These are phyloP conservation scores for Metarhizium humberi DNA, from an alignment of 2,329 filamentous ascomycete genomes.

Conservation along the genomic window DNA sequence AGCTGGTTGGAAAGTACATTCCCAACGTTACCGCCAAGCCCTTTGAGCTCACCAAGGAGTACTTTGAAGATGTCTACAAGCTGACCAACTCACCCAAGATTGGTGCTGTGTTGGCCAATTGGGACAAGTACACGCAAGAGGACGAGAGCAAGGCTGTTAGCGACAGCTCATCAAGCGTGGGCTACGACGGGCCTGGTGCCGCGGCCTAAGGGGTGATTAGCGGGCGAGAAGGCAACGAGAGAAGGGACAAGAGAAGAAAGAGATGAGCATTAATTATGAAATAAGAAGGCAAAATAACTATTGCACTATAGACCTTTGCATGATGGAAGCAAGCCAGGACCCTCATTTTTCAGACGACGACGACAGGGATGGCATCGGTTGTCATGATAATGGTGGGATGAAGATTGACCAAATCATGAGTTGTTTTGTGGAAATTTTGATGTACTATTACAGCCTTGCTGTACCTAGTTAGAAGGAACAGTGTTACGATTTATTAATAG, in stretches of 20 bases:
- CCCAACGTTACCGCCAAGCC: constrained; percentile 96
- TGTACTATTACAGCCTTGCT: not conserved
- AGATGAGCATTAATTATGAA: not conserved
- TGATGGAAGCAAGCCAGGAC: not conserved
- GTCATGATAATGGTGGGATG: constrained; percentile 3
- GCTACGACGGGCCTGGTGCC: constrained; percentile 31
- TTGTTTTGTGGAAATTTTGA: not conserved
- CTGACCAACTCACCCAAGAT: constrained; percentile 79
- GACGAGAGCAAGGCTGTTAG: constrained; percentile 30
- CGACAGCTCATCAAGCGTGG: constrained; percentile 29
- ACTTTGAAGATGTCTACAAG: constrained; percentile 97
- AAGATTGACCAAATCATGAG: not conserved
- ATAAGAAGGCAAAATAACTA: not conserved
- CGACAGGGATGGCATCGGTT: constrained; percentile 9
- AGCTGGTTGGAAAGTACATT: constrained; percentile 97
- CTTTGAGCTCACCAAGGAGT: constrained; percentile 94
- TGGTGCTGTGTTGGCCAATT: constrained; percentile 75
- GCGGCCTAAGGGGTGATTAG: constrained; percentile 27
- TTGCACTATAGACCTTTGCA: constrained; percentile 1
- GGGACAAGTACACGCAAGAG: constrained; percentile 60
- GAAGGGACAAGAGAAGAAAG: not conserved
- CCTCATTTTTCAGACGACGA: constrained; percentile 2
- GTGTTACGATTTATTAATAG: constrained; percentile 1
- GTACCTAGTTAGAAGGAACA: not conserved
- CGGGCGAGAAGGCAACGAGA: not conserved